Conservation (phyloP, 805 yeast genomes). For the Cyberlindnera lachancei region DNA sequence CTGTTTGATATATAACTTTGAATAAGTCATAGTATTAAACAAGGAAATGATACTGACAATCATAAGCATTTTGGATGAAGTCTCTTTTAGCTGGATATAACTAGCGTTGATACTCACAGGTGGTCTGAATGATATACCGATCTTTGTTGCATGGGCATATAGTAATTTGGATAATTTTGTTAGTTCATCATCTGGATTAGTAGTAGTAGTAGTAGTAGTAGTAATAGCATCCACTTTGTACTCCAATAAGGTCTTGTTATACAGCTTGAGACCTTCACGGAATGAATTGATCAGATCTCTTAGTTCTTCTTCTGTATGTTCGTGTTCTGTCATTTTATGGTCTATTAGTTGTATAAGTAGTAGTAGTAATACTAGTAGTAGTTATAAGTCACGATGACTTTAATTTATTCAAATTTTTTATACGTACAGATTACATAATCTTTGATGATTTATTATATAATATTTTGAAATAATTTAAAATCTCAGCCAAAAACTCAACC, state of each 20-base stretch:
- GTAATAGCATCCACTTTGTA: background rate
- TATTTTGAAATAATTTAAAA: too few relatives aligned
- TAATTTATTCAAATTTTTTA: too few relatives aligned
- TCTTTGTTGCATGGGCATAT: conserved; percentile 71
- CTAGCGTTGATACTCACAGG: conserved; percentile 45
- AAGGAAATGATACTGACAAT: conserved; percentile 38
- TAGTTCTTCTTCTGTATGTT: conserved; percentile 16
- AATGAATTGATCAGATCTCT: conserved; percentile 14
- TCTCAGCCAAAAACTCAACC: too few relatives aligned
- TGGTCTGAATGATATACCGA: conserved; percentile 64
- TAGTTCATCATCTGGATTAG: conserved; percentile 47
- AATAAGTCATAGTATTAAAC: conserved; percentile 26
- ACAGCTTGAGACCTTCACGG: conserved; percentile 14
- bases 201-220: conserved; percentile 14
- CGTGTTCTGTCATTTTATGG: too few relatives aligned
- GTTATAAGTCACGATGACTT: too few relatives aligned
- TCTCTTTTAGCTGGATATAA: conserved; percentile 37
- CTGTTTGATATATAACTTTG: conserved; percentile 24
- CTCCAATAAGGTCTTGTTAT: conserved; percentile 5
- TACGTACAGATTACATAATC: too few relatives aligned
- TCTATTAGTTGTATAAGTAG: too few relatives aligned
- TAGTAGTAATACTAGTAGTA: too few relatives aligned
- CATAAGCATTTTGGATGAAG: conserved; percentile 36
- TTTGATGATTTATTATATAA: too few relatives aligned
- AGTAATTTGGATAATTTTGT: conserved; percentile 50